phyloP scores from a whole-genome alignment of 495 filamentous ascomycete species.

The Aspergillus leporis region DNA sequence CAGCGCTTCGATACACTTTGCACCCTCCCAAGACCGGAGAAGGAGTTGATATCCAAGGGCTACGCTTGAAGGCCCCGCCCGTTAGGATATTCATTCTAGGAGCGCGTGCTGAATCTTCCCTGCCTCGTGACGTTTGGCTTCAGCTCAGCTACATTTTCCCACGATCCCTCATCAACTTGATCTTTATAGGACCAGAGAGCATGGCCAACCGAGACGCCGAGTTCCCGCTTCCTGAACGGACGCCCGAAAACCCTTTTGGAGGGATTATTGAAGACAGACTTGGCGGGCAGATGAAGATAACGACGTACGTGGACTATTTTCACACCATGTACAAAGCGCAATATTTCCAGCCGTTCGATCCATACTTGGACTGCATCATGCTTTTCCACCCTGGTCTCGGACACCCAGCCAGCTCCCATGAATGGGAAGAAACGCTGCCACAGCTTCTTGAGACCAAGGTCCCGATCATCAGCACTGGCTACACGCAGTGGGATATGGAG shows the following conservation, averaged over 20 bases:
- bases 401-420: conserved; percentile 86
- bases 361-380: conserved; percentile 95
- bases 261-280: conserved; percentile 88
- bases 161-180: conserved; percentile 66
- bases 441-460: conserved; percentile 91
- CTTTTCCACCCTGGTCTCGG: conserved; percentile 95
- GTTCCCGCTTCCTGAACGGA: conserved; percentile 84
- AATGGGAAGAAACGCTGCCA: conserved; percentile 90
- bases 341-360: conserved; percentile 90
- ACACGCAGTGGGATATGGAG: conserved; percentile 92
- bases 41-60: conserved; percentile 70
- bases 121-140: conserved; percentile 90
- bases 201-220: conserved; percentile 89
- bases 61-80: conserved; percentile 80
- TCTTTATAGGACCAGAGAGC: conserved; percentile 94
- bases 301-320: conserved; percentile 96
- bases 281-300: conserved; percentile 85
- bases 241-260: conserved; percentile 84
- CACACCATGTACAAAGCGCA: conserved; percentile 90
- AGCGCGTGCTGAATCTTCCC: conserved; percentile 91
- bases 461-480: conserved; percentile 90
- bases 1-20: conserved; percentile 88
- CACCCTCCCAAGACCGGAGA: conserved; percentile 82
- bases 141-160: conserved; percentile 92
- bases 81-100: conserved; percentile 92